These are phyloP conservation scores for Craterostigma plantagineum DNA, from an alignment of 257 asterid genomes.

Conservation along the genomic window DNA sequence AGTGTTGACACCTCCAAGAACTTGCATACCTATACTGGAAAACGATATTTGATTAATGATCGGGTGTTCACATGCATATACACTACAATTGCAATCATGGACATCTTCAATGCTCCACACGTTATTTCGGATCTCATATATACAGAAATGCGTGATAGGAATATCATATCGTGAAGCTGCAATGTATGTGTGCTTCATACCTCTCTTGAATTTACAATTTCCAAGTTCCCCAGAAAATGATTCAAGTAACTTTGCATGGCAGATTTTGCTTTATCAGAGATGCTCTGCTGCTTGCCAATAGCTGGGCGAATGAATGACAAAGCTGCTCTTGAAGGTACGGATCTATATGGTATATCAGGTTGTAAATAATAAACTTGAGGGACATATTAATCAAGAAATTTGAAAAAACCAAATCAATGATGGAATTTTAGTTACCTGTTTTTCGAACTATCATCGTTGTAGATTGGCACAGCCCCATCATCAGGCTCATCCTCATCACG, in stretches of 20 bases:
- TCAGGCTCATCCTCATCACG: constrained; percentile 81
- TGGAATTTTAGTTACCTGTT: constrained; percentile 40
- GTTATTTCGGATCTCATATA: too few relatives aligned
- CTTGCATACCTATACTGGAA: constrained; percentile 60
- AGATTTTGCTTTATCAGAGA: constrained; percentile 60
- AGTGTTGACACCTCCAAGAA: constrained; percentile 90
- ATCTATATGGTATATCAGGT: constrained; percentile 26
- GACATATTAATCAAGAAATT: neutral
- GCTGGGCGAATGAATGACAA: constrained; percentile 78
- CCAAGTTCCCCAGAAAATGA: constrained; percentile 84
- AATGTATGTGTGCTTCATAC: constrained; percentile 23
- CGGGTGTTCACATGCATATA: too few relatives aligned
- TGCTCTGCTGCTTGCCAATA: constrained; percentile 50
- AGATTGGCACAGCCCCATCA: constrained; percentile 58
- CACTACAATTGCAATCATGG: too few relatives aligned
- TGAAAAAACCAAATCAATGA: constrained; percentile 4
- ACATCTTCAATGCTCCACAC: too few relatives aligned
- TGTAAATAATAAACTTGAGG: constrained; percentile 5
- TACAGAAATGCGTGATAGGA: neutral
- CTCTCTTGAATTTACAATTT: constrained; percentile 68
- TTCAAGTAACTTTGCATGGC: constrained; percentile 93
- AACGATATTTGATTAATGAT: neutral
- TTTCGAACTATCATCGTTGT: constrained; percentile 34
- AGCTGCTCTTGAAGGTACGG: constrained; percentile 76
- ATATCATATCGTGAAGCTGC: constrained; percentile 6